phyloP scores from a whole-genome alignment of 371 early-diverging fungal genomes.

The Circinella umbellata region DNA sequence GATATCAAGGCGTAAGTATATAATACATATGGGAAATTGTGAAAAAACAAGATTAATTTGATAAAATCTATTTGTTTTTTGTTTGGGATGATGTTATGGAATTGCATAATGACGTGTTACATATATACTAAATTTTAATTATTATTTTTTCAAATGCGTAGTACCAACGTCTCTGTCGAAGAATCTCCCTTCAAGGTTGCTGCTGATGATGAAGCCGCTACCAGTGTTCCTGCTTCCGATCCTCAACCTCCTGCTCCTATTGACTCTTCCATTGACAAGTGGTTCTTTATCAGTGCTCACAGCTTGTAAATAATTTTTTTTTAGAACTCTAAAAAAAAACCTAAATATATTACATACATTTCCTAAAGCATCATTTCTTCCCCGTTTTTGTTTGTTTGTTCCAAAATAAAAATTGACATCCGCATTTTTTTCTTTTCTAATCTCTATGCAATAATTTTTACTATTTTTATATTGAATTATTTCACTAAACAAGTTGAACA shows the following conservation, averaged over 20 bases:
- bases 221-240: conserved; percentile 66
- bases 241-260: conserved; percentile 60
- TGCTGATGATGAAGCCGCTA: conserved; percentile 60
- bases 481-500: no score
- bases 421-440: background rate
- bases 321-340: background rate
- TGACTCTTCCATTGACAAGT: conserved; percentile 90
- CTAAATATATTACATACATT: background rate
- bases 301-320: conserved; percentile 62
- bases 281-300: conserved; percentile 94
- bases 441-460: background rate
- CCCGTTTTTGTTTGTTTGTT: background rate
- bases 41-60: no score
- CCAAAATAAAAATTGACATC: background rate
- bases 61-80: no score
- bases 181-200: conserved; percentile 74
- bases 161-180: conserved; percentile 74
- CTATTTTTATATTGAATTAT: background rate
- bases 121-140: background rate
- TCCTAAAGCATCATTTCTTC: background rate
- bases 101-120: background rate
- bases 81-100: background rate
- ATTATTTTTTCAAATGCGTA: conserved; percentile 26
- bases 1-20: conserved; percentile 70
- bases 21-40: background rate